Conservation (phyloP, 352 stramenopile species). For the Phytophthora kernoviae region DNA sequence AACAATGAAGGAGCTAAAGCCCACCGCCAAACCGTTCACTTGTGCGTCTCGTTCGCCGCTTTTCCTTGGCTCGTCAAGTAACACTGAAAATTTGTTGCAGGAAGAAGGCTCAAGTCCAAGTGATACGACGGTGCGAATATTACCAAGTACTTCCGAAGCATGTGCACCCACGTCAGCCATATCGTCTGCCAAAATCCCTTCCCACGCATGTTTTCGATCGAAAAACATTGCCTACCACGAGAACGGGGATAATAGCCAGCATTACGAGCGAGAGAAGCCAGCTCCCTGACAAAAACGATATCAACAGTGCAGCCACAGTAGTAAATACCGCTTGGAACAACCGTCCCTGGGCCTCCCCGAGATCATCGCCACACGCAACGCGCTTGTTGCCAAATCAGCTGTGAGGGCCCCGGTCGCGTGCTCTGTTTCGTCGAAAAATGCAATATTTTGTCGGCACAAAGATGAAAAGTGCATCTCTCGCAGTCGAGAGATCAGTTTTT, state of each 20-base stretch:
- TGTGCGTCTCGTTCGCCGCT: constrained; percentile 30
- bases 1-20: constrained; percentile 65
- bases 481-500: constrained; percentile 55
- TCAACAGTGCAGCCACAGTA: constrained; percentile 44
- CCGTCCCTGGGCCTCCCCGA: constrained; percentile 51
- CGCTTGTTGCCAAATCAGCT: constrained; percentile 53
- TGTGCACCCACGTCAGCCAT: constrained; percentile 33
- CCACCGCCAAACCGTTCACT: constrained; percentile 53
- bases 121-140: constrained; percentile 50
- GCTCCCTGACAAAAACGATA: constrained; percentile 56
- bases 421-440: constrained; percentile 47
- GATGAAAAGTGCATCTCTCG: constrained; percentile 56
- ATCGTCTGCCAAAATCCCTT: constrained; percentile 18
- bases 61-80: constrained; percentile 19
- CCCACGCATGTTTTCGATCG: constrained; percentile 33
- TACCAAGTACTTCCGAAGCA: constrained; percentile 41
- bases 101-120: constrained; percentile 36
- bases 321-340: constrained; percentile 56
- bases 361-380: constrained; percentile 49
- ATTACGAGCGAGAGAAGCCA: constrained; percentile 72
- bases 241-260: constrained; percentile 55
- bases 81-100: constrained; percentile 12
- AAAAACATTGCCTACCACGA: constrained; percentile 44
- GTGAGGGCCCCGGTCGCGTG: constrained; percentile 42
- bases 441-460: constrained; percentile 53